Conservation (phyloP, 208 protist species). For the Naegleria lovaniensis region DNA sequence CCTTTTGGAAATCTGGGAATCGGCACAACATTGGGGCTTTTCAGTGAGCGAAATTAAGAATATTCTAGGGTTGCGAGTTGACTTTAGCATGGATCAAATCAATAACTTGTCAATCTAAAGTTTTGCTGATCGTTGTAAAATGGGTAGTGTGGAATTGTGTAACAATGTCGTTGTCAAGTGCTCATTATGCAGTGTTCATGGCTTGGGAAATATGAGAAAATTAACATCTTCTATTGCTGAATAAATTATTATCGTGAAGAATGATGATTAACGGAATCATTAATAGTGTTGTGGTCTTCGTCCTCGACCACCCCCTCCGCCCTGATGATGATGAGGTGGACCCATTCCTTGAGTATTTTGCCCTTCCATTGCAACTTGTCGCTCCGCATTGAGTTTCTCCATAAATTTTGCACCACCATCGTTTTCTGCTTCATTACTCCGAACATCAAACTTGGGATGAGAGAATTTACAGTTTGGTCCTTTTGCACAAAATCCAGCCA, state of each 20-base stretch:
- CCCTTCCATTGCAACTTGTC: neutral
- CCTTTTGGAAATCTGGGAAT: neutral
- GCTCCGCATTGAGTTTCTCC: neutral
- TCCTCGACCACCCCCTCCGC: neutral
- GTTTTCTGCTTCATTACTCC: neutral
- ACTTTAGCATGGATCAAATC: conserved; percentile 26
- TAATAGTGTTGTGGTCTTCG: neutral
- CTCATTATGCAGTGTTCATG: no score
- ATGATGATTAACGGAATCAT: no score
- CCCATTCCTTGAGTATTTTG: neutral
- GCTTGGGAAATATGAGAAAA: no score
- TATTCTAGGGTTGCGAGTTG: neutral
- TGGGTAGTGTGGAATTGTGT: neutral
- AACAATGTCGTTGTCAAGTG: no score
- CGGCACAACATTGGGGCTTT: neutral
- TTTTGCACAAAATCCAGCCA: conserved; percentile 86
- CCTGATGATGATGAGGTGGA: neutral
- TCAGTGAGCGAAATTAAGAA: neutral
- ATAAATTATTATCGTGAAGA: no score
- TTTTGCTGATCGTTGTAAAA: neutral
- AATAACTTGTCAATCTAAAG: conserved; percentile 25
- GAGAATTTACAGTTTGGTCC: conserved; percentile 80
- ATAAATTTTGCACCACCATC: neutral
- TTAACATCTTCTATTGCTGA: no score
- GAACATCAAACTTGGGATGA: conserved; percentile 68